Evolutionary conservation across 139 green algal species (phyloP), one percentile per base, ranked within the genome.

Genomic region (Chlamydomonas urium): DNA sequence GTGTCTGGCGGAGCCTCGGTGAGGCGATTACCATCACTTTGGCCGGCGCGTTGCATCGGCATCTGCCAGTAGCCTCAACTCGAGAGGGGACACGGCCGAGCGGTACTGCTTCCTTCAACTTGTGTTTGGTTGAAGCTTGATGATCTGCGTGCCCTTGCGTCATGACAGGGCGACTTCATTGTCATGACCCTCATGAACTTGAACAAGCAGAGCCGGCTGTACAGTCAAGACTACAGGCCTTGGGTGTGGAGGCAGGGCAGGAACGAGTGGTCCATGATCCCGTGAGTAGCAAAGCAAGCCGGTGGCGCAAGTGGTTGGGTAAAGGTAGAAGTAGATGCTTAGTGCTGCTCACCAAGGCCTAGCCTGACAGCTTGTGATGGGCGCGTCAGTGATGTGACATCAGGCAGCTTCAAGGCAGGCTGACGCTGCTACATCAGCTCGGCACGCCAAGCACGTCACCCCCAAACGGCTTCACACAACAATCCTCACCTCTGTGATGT

Each of bases 191-290:
- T 88, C 28, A 78, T 83, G 35, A 88, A 85, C 79, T 50, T 88
- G 29, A 88, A 88, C 66, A 83, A 83, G 71, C 82, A 85, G 56
- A 60, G 72, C 31, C 72, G 73, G 60, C 70, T 88, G 0, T 88
- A 81, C 58, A 75, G 69, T 1, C 66, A 79, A 29, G 82, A 88
- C 58, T 87, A 82, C 47, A 62, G 77, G 6, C 79, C 79, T 1
- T 72, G 69, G 34, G 77, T 62, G 37, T 81, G 79, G 75, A 45
- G 10, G 23, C 5, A 42, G 32, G 60, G 60, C 5, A 23, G 14
- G 60, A 14, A 6, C 32, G 60, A 57, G 36, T 57, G 42, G 66
- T 2, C 3, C 29, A 72, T 72, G n/a, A 53, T 62, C 4, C 26
- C 31, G 29, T n/a, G 19, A 26, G 53, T 63, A 32, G 53, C 17